Evolutionary conservation across 2,329 filamentous ascomycete species (phyloP).

Genomic region (Acephala macrosclerotiorum): DNA sequence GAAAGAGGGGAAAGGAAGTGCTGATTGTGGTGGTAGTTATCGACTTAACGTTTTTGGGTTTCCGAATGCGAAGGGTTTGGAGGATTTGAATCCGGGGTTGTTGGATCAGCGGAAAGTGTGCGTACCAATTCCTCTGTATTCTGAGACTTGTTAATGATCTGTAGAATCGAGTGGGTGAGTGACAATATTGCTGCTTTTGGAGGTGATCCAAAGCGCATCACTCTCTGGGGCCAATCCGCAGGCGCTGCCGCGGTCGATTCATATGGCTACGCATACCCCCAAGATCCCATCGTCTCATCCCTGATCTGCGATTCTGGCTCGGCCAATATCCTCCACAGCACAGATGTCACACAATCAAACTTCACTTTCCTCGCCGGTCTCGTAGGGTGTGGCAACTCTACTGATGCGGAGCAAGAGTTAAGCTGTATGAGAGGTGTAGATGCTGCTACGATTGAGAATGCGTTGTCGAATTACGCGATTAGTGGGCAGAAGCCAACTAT

Average conservation of each 20-base stretch:
- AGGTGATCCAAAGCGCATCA: conserved; percentile 54
- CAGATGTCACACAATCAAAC: conserved; percentile 29
- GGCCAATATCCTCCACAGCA: conserved; percentile 13
- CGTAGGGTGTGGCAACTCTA: conserved; percentile 36
- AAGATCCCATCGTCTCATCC: conserved; percentile 37
- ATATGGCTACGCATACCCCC: conserved; percentile 36
- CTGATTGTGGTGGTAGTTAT: conserved; percentile 26
- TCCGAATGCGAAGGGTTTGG: conserved; percentile 32
- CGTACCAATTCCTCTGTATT: neutral
- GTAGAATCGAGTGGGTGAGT: conserved; percentile 57
- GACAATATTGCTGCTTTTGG: conserved; percentile 64
- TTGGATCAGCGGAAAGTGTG: conserved; percentile 59
- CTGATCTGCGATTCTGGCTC: conserved; percentile 29
- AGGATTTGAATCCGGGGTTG: conserved; percentile 52
- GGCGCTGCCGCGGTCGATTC: conserved; percentile 29
- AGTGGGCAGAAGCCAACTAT: conserved; percentile 24
- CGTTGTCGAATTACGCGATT: conserved; percentile 24
- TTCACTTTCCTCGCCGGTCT: conserved; percentile 38
- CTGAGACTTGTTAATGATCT: neutral
- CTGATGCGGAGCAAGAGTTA: conserved; percentile 31
- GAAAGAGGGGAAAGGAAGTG: neutral
- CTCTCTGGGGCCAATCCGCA: conserved; percentile 41
- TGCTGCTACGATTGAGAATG: conserved; percentile 23
- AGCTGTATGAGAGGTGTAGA: conserved; percentile 36
- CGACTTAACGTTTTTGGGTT: conserved; percentile 45